Base-by-base conservation (phyloP, 768 basidiomycete species). In the Cyclocybe cylindracea region DNA sequence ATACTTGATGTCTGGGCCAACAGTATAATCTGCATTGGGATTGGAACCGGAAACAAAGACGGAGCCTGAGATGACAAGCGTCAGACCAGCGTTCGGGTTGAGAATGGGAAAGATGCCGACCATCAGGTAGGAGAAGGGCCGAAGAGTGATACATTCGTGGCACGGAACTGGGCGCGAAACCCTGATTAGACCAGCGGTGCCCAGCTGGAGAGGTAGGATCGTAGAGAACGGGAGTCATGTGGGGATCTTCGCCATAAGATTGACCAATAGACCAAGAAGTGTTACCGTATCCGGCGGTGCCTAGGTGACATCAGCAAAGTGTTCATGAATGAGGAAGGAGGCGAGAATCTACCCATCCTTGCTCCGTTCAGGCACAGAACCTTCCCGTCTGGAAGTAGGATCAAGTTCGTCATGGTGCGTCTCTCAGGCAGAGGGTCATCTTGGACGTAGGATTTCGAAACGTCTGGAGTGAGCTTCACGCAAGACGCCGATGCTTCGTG, bases 21-120 rank as follows among this genome's bases (percentile, higher is more conserved):
- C 67, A 42, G 72, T 78, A 65, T 78, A 80, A 60, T 91, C 88
- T 3, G 80, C 70, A 64, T 92, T 89, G 0, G 91, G 90, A 63
- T 92, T 93, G 7, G 86, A 88, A 11, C 91, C 91, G 14, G 86
- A 77, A n/a, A 92, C 78, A 32, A 89, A 70, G 14, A 94, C 77
- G 0, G 87, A 82, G 10, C 75, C 87, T 80, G 61, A 4, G 11
- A 37, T 50, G 35, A 6, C 5, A 10, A 10, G 11, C 5, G 19
- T 43, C 29, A 43, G 19, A 18, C 29, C 18, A 1, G 18, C 13
- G n/a, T 14, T 6, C 1, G 32, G 8, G 41, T n/a, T 33, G 7
- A 19, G 18, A 16, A 10, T 14, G 39, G 38, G 10, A 34, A 33
- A 14, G n/a, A 36, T 33, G 42, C 14, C 4, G 19, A 39, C 14